Evolutionary conservation across 148 eudicot genomes (phyloP).

Genomic region (Bassia scoparia): DNA sequence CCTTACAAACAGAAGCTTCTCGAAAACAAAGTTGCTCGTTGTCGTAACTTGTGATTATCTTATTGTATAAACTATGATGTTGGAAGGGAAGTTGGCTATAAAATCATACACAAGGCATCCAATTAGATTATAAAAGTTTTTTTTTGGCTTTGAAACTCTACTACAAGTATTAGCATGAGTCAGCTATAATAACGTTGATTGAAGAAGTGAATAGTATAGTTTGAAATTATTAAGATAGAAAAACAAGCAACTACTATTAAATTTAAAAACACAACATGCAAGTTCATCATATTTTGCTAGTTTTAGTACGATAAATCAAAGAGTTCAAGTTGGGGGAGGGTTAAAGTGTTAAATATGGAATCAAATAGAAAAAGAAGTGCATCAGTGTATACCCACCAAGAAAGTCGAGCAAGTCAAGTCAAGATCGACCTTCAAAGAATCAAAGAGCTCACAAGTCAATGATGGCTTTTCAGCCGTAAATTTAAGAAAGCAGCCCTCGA

Average conservation of each 20-base stretch:
- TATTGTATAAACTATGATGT: not conserved
- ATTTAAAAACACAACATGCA: slow-evolving; percentile 2
- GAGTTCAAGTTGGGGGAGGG: not conserved
- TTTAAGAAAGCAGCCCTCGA: slow-evolving; percentile 60
- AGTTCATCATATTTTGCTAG: not conserved
- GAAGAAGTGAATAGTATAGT: slow-evolving; percentile 6
- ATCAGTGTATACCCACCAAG: slow-evolving; percentile 48
- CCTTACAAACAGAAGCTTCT: too few relatives aligned
- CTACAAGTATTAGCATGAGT: slow-evolving; percentile 8
- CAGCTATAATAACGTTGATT: not conserved
- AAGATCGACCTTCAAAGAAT: slow-evolving; percentile 76
- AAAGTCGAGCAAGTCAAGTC: slow-evolving; percentile 91
- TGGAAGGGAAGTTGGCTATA: not conserved
- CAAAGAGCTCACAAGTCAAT: slow-evolving; percentile 72
- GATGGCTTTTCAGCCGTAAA: slow-evolving; percentile 65
- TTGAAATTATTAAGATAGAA: not conserved
- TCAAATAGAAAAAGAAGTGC: not conserved
- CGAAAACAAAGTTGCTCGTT: too few relatives aligned
- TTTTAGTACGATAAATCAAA: not conserved
- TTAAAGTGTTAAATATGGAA: slow-evolving; percentile 1
- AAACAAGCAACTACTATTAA: not conserved
- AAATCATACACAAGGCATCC: not conserved
- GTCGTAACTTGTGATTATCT: not conserved
- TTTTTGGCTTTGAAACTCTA: slow-evolving; percentile 10
- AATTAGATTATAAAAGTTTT: not conserved